Conservation (phyloP, 805 yeast species). For the Wickerhamiella kazuoi region DNA sequence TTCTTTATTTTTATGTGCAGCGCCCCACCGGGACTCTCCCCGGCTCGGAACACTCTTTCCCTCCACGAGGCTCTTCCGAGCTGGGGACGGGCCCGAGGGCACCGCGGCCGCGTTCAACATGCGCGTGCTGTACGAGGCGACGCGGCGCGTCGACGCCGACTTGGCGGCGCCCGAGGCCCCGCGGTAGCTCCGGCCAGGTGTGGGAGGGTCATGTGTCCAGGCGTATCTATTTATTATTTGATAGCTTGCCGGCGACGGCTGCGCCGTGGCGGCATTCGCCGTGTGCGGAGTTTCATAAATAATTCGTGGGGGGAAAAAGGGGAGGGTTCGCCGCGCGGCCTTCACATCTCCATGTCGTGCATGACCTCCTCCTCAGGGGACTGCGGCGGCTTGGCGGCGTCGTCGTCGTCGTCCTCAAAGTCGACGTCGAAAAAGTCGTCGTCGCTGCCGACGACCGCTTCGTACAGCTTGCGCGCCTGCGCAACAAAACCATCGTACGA, state of each 20-base stretch:
- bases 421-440: conserved; percentile 95
- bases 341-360: conserved; percentile 16
- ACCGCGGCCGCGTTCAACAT: neutral
- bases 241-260: neutral
- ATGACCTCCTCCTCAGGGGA: conserved; percentile 17
- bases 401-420: conserved; percentile 84
- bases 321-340: neutral
- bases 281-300: neutral
- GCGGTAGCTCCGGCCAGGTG: too few relatives aligned
- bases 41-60: too few relatives aligned
- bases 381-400: conserved; percentile 21
- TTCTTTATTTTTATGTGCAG: too few relatives aligned
- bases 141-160: neutral
- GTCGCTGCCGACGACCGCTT: conserved; percentile 71
- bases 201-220: neutral
- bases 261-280: neutral
- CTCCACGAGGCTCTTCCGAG: neutral
- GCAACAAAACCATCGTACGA: conserved; percentile 83
- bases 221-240: neutral
- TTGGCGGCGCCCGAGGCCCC: neutral
- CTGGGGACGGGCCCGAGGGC: neutral
- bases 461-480: conserved; percentile 60
- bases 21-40: too few relatives aligned
- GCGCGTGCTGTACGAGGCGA: neutral
- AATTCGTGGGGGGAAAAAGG: neutral